Conservation (phyloP, 2,329 filamentous ascomycete species). For the Thielaviopsis euricoi region DNA sequence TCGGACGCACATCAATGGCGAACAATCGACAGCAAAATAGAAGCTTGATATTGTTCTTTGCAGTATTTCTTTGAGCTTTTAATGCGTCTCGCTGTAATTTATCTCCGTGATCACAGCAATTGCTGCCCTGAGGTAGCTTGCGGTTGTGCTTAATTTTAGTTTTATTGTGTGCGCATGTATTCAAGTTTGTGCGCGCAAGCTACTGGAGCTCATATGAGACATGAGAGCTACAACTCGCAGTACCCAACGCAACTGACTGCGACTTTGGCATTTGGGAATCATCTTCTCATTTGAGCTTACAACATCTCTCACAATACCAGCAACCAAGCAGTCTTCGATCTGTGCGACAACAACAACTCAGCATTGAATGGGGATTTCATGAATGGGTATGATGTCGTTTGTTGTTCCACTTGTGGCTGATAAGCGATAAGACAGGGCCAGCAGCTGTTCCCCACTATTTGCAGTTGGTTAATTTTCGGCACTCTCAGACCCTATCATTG, state of each 20-base stretch:
- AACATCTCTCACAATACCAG: not conserved
- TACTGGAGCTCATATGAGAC: not conserved
- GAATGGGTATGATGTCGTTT: not conserved
- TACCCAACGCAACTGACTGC: not conserved
- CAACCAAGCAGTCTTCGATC: not conserved
- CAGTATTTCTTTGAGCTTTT: no score
- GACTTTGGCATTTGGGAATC: not conserved
- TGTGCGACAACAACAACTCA: not conserved
- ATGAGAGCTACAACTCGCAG: not conserved
- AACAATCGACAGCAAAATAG: not conserved
- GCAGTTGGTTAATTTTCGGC: not conserved
- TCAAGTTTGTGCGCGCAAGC: not conserved
- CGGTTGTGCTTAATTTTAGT: not conserved
- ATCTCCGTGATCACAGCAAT: no score
- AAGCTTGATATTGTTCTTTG: no score
- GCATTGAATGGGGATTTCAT: not conserved
- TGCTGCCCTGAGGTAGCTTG: no score
- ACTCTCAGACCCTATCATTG: not conserved
- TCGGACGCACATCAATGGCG: not conserved
- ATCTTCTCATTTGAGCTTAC: not conserved
- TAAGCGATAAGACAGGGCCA: constrained; percentile 3
- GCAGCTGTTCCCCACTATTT: not conserved
- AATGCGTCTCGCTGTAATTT: no score
- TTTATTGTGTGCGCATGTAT: not conserved
- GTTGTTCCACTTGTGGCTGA: not conserved